Percentiles rank a stretch among this genome's conserved stretches.
Conservation (phyloP, 176 grass and related monocot species). For the Avena atlantica region DNA sequence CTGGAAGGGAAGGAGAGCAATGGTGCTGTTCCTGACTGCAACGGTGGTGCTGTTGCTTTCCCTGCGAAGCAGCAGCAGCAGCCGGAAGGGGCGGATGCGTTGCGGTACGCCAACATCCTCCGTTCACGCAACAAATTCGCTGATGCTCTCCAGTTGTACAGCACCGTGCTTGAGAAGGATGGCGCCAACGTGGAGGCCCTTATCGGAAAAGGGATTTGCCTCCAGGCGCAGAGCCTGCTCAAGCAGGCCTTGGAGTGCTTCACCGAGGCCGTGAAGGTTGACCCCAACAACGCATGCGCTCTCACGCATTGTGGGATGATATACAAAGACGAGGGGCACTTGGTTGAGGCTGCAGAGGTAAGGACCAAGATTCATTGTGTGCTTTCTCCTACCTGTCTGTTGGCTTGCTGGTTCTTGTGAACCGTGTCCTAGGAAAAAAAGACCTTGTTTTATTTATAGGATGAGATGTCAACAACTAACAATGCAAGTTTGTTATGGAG, state of each 20-base stretch:
- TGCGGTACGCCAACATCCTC: conserved; percentile 88
- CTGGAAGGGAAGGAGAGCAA: conserved; percentile 47
- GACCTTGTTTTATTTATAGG: background rate
- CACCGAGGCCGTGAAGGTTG: conserved; percentile 63
- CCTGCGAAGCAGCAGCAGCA: conserved; percentile 41
- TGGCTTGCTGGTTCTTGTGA: conserved; percentile 8
- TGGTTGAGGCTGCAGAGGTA: conserved; percentile 96
- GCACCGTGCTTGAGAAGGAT: conserved; percentile 62
- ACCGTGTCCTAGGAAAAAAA: background rate
- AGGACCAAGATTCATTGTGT: conserved; percentile 14
- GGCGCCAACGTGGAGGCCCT: conserved; percentile 80
- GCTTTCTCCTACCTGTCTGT: conserved; percentile 32
- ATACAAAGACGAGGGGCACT: conserved; percentile 95
- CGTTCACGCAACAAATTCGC: conserved; percentile 84
- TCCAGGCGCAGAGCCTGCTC: conserved; percentile 73
- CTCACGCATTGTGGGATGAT: conserved; percentile 95
- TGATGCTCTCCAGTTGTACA: conserved; percentile 81
- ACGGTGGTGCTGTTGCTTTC: conserved; percentile 1
- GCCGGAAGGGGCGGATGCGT: conserved; percentile 51
- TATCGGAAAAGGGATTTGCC: conserved; percentile 92
- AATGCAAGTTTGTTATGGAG: background rate
- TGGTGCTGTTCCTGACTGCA: conserved; percentile 27
- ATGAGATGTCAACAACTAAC: background rate
- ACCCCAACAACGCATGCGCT: conserved; percentile 80
- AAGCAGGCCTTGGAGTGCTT: conserved; percentile 77